A percentile compares a stretch with the other conserved stretches of the same genome.
These are phyloP conservation scores for Colletotrichum agaves DNA, from an alignment of 2,329 filamentous ascomycete species.

Conservation along the genomic window DNA sequence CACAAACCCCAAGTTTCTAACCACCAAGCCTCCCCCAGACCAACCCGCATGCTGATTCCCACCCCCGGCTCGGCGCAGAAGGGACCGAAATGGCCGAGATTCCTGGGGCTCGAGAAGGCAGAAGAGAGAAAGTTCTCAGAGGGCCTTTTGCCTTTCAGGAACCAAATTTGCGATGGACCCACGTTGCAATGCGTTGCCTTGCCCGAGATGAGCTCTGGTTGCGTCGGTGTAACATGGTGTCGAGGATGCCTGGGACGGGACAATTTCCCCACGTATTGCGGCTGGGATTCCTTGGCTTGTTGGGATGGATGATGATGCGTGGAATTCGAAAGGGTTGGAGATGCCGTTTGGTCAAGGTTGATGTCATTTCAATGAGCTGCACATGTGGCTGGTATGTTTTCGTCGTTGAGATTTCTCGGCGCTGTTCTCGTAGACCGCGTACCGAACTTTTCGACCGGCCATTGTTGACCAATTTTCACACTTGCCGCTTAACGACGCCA, in stretches of 20 bases:
- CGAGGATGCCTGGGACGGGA: constrained; percentile 16
- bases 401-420: not conserved
- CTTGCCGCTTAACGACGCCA: too few relatives aligned
- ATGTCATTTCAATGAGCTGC: not conserved
- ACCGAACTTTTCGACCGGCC: too few relatives aligned
- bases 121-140: not conserved
- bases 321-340: not conserved
- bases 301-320: too few relatives aligned
- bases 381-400: not conserved
- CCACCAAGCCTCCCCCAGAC: not conserved
- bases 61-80: constrained; percentile 16
- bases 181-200: constrained; percentile 17
- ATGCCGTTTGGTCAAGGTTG: not conserved
- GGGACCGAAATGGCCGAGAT: constrained; percentile 2
- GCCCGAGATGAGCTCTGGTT: constrained; percentile 7
- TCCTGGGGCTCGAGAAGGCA: not conserved
- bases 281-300: not conserved
- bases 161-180: not conserved
- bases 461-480: too few relatives aligned
- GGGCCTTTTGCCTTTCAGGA: not conserved
- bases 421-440: too few relatives aligned
- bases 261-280: constrained; percentile 26
- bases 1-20: constrained; percentile 1
- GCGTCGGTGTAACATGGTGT: constrained; percentile 31
- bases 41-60: not conserved